A percentile compares a stretch with the other conserved stretches of the same genome.
phyloP scores from a whole-genome alignment of 192 early-diverging fungal species.

The Gigaspora rosea region DNA sequence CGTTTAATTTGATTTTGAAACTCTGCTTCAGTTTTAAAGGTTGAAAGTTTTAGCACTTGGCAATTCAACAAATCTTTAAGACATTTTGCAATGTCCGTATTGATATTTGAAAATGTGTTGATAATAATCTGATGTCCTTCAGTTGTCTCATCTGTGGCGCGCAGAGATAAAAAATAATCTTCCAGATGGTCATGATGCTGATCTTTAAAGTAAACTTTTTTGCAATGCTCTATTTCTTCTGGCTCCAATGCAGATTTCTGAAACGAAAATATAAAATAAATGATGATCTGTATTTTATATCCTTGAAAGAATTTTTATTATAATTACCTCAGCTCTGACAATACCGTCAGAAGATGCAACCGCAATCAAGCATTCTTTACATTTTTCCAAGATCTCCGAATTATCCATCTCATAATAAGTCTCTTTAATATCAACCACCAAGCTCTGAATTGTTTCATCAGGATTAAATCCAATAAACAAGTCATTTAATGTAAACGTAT shows the following conservation, averaged over 20 bases:
- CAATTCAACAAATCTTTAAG: not conserved
- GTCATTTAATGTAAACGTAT: slow-evolving; percentile 22
- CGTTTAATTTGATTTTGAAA: slow-evolving; percentile 20
- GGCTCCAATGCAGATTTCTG: slow-evolving; percentile 12
- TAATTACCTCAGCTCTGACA: slow-evolving; percentile 6
- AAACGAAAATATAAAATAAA: not conserved
- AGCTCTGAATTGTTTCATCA: slow-evolving; percentile 28
- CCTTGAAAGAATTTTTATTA: too few species aligned
- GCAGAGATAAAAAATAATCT: not conserved
- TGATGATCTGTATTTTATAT: too few species aligned
- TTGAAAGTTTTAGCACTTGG: slow-evolving; percentile 18
- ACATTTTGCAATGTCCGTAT: slow-evolving; percentile 22
- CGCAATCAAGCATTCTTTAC: slow-evolving; percentile 22
- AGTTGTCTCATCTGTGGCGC: not conserved
- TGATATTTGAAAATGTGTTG: slow-evolving; percentile 32
- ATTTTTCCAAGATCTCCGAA: not conserved
- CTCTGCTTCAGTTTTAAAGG: slow-evolving; percentile 29
- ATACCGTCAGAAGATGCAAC: slow-evolving; percentile 32
- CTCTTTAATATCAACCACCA: slow-evolving; percentile 12
- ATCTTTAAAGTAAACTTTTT: slow-evolving; percentile 15
- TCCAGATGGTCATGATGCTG: slow-evolving; percentile 4
- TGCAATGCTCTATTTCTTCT: slow-evolving; percentile 15
- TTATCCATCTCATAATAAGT: not conserved
- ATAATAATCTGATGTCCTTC: slow-evolving; percentile 5
- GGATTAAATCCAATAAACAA: slow-evolving; percentile 31